phyloP scores from a whole-genome alignment of 768 basidiomycete genomes.

The Mycena galopus region DNA sequence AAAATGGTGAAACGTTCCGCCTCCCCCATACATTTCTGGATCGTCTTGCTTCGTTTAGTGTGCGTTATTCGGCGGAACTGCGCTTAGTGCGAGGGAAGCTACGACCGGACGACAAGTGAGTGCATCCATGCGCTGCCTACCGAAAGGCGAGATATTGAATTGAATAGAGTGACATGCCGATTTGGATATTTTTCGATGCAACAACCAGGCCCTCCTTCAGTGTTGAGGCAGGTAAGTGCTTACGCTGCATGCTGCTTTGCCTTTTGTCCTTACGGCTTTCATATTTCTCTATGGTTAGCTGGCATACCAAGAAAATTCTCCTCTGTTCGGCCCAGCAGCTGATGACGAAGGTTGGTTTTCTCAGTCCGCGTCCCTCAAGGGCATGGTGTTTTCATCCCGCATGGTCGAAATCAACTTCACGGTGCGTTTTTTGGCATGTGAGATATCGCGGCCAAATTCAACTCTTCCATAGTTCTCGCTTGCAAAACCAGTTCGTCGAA shows the following conservation, averaged over 20 bases:
- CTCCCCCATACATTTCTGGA: conserved; percentile 33
- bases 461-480: conserved; percentile 25
- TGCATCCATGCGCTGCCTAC: background rate
- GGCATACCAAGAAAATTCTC: conserved; percentile 35
- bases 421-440: conserved; percentile 2
- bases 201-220: conserved; percentile 27
- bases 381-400: conserved; percentile 31
- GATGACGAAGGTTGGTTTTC: conserved; percentile 32
- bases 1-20: conserved; percentile 20
- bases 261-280: no score
- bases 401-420: conserved; percentile 25
- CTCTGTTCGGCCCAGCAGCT: conserved; percentile 29
- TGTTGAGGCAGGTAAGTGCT: conserved; percentile 20
- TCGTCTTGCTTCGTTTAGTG: conserved; percentile 18
- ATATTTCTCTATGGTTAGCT: conserved; percentile 3
- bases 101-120: conserved; percentile 31
- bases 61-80: conserved; percentile 27
- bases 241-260: background rate
- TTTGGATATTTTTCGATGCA: conserved; percentile 36
- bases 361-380: conserved; percentile 16
- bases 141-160: background rate
- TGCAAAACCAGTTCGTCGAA: conserved; percentile 30
- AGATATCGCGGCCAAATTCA: background rate
- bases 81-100: conserved; percentile 34
- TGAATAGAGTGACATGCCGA: conserved; percentile 12